A percentile compares a stretch with the other conserved stretches of the same genome.
Conservation (phyloP, 768 basidiomycete genomes). For the Amylocystis lapponica region DNA sequence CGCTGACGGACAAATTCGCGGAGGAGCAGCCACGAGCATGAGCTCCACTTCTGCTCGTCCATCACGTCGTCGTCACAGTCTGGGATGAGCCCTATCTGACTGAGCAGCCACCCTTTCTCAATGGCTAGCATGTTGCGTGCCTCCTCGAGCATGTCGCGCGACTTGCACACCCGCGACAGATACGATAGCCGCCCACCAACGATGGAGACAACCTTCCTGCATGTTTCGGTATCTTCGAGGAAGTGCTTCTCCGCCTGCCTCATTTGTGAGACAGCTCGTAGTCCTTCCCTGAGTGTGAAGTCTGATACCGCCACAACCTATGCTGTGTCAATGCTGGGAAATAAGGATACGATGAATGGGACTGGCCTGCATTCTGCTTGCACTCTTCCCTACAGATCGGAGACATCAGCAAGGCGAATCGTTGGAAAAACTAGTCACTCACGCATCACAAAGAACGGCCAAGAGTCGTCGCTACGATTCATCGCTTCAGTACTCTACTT, state of each 20-base stretch:
- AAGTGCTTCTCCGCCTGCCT: slow-evolving; percentile 36
- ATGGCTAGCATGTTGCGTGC: slow-evolving; percentile 61
- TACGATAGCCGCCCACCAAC: slow-evolving; percentile 81
- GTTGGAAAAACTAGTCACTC: slow-evolving; percentile 20
- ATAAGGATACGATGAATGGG: neutral
- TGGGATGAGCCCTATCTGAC: slow-evolving; percentile 74
- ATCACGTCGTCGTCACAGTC: slow-evolving; percentile 84
- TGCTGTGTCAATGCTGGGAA: neutral
- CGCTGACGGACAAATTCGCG: slow-evolving; percentile 65
- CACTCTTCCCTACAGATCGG: slow-evolving; percentile 49
- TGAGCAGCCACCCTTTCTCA: slow-evolving; percentile 77
- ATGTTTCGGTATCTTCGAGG: slow-evolving; percentile 29
- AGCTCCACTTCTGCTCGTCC: slow-evolving; percentile 90
- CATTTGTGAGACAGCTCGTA: slow-evolving; percentile 49
- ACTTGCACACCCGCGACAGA: slow-evolving; percentile 58
- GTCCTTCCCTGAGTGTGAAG: slow-evolving; percentile 52
- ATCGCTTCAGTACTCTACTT: too few relatives aligned
- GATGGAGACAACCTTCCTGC: slow-evolving; percentile 46
- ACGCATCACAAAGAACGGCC: slow-evolving; percentile 70
- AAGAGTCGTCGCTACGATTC: slow-evolving; percentile 69
- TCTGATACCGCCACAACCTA: slow-evolving; percentile 72
- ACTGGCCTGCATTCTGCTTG: slow-evolving; percentile 65
- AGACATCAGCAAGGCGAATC: neutral
- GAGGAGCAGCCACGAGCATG: slow-evolving; percentile 76
- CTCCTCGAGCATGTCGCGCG: slow-evolving; percentile 54